Percentiles rank a stretch among this genome's conserved stretches.
These are phyloP conservation scores for Bruguiera parviflora DNA, from an alignment of 345 rosid genomes.

Conservation along the genomic window DNA sequence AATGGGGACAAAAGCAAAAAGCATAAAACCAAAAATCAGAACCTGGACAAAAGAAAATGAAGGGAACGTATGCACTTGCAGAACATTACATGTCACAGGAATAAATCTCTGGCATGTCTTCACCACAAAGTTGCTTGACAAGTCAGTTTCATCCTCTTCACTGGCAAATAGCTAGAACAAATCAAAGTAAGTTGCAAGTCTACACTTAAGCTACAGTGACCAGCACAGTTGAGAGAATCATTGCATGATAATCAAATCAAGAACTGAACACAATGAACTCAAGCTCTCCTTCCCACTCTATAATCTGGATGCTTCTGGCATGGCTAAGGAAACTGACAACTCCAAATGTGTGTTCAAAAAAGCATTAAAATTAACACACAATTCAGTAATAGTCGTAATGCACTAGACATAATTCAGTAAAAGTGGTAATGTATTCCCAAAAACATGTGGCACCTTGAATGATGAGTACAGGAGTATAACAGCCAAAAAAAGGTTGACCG, in stretches of 20 bases:
- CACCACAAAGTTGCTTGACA: conserved; percentile 80
- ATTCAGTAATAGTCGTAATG: too few relatives aligned
- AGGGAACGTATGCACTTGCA: conserved; percentile 2
- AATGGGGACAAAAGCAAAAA: too few relatives aligned
- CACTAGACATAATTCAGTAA: neutral
- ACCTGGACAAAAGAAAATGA: neutral
- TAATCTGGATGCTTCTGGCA: neutral
- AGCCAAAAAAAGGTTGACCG: conserved; percentile 74
- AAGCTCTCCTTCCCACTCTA: neutral
- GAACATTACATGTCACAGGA: conserved; percentile 76
- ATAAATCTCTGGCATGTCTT: conserved; percentile 93
- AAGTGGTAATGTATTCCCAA: conserved; percentile 3
- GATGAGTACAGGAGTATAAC: conserved; percentile 76
- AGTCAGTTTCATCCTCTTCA: conserved; percentile 78
- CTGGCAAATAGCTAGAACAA: conserved; percentile 58
- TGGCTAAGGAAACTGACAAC: too few relatives aligned
- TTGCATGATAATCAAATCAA: neutral
- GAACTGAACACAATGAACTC: neutral
- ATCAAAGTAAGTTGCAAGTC: conserved; percentile 10
- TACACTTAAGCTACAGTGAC: neutral
- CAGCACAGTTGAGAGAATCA: neutral
- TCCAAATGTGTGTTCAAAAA: too few relatives aligned
- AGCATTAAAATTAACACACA: too few relatives aligned
- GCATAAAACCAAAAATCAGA: neutral
- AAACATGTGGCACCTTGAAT: conserved; percentile 60